Evolutionary conservation across 345 rosid genomes (phyloP), one percentile per base, ranked within the genome.

Genomic region (Lepidium didymum): DNA sequence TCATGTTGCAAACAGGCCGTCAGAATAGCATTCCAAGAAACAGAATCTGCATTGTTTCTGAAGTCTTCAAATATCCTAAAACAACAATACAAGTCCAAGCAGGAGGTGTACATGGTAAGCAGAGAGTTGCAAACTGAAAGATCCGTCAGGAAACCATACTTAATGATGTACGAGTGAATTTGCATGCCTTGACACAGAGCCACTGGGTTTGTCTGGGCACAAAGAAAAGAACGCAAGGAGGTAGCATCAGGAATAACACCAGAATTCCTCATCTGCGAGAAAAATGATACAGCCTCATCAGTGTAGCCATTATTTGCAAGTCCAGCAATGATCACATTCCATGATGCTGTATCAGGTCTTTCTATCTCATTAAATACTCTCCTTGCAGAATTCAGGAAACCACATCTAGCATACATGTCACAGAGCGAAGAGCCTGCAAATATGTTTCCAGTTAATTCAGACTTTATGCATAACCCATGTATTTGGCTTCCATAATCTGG

Each of bases 11-110:
- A 57, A 76, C 88, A 87, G 7, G 93, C 91, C 2, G 81, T 77
- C 18, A 91, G 77, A 77, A 88, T 76, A 33, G 93, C 79, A 37
- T 87, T 87, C 97, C 97, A 89, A 7, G 96, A 81, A 61, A 87
- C 67, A 44, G 68, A 75, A 81, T 91, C 89, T 33, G 68, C 76
- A 18, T 75, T 44, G 41, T 77, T 29, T 50, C 49, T 70, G 78
- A 87, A 67, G 61, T 83, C 85, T 51, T 83, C 85, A 42, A 91
- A 89, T 60, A 85, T 75, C 61, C 43, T 76, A 47, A 77, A 77
- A 16, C 81, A 83, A 68, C 75, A 43, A 44, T 36, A 31, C 16
- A 86, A 74, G 67, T 46, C 74, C 35, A 75, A 79, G 73, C 86
- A 84, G 62, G 56, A 82, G 44, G 80, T 75, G 70, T 86, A 86